phyloP scores from a whole-genome alignment of 1,284 basidiomycete species.

The Irpex rosettiformis region DNA sequence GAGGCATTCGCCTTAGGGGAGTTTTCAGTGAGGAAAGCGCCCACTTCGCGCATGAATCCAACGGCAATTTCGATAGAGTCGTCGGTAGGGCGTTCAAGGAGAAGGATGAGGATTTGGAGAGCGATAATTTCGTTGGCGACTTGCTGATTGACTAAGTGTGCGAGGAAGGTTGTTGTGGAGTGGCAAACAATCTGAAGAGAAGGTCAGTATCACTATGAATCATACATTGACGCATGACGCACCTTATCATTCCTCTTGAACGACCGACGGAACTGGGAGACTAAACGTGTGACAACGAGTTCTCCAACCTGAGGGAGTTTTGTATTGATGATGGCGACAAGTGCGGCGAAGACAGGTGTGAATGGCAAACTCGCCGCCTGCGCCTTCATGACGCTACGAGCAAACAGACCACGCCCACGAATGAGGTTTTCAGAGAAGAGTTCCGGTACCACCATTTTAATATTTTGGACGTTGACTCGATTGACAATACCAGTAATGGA shows the following conservation, averaged over 20 bases:
- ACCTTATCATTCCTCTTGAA: constrained; percentile 99
- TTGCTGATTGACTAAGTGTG: constrained; percentile 94
- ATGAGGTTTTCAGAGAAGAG: constrained; percentile 91
- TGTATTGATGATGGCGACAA: constrained; percentile 95
- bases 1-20: constrained; percentile 92
- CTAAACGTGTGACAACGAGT: constrained; percentile 81
- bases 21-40: constrained; percentile 91
- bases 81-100: constrained; percentile 94
- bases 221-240: constrained; percentile 24
- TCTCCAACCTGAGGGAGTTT: constrained; percentile 97
- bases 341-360: constrained; percentile 94
- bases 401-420: constrained; percentile 85
- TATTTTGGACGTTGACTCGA: constrained; percentile 94
- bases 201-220: constrained; percentile 1
- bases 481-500: constrained; percentile 99
- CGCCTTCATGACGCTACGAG: constrained; percentile 96
- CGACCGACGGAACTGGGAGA: constrained; percentile 92
- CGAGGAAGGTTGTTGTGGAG: constrained; percentile 94
- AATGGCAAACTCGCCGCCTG: constrained; percentile 96
- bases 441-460: constrained; percentile 96
- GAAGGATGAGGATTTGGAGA: constrained; percentile 90
- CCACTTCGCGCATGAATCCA: constrained; percentile 96
- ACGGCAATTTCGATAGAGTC: constrained; percentile 99
- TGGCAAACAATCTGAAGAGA: constrained; percentile 77
- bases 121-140: constrained; percentile 95